A percentile compares a stretch with the other conserved stretches of the same genome.
Evolutionary conservation across 495 filamentous ascomycete genomes (phyloP).

Genomic region (Chaetomium fimeti): DNA sequence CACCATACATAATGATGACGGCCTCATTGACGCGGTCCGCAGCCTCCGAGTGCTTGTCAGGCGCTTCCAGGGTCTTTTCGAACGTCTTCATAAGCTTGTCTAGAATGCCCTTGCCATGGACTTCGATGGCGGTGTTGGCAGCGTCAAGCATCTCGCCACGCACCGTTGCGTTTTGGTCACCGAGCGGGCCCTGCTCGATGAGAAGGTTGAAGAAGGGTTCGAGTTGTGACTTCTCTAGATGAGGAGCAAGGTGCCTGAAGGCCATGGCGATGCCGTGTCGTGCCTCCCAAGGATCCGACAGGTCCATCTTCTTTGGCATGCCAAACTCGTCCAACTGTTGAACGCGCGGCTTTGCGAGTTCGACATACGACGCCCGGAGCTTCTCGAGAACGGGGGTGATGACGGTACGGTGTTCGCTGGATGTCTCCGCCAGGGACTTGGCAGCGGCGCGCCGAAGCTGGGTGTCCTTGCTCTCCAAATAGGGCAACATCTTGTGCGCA

Average conservation of each 20-base stretch:
- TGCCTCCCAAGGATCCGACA: conserved; percentile 83
- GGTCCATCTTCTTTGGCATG: conserved; percentile 82
- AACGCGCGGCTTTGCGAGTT: conserved; percentile 74
- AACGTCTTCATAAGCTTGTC: conserved; percentile 91
- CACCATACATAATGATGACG: conserved; percentile 94
- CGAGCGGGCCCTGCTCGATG: conserved; percentile 77
- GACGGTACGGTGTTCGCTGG: conserved; percentile 53
- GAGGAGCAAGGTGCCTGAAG: conserved; percentile 71
- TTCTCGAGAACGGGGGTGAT: conserved; percentile 54
- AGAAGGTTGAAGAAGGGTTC: conserved; percentile 79
- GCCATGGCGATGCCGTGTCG: conserved; percentile 84
- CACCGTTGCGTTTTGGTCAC: conserved; percentile 73
- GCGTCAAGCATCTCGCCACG: conserved; percentile 91
- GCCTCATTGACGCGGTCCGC: conserved; percentile 92
- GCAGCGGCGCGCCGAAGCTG: conserved; percentile 83
- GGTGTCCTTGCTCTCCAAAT: conserved; percentile 71
- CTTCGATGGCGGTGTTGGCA: conserved; percentile 73
- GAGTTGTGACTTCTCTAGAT: conserved; percentile 65
- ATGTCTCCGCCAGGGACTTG: conserved; percentile 70
- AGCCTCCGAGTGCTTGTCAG: conserved; percentile 72
- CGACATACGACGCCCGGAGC: conserved; percentile 66
- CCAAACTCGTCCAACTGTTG: conserved; percentile 87
- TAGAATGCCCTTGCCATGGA: conserved; percentile 73
- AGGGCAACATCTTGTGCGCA: conserved; percentile 67
- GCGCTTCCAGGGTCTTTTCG: conserved; percentile 76